Evolutionary conservation across 139 green algal species (phyloP).

Genomic region (Astrephomene gubernaculifera): DNA sequence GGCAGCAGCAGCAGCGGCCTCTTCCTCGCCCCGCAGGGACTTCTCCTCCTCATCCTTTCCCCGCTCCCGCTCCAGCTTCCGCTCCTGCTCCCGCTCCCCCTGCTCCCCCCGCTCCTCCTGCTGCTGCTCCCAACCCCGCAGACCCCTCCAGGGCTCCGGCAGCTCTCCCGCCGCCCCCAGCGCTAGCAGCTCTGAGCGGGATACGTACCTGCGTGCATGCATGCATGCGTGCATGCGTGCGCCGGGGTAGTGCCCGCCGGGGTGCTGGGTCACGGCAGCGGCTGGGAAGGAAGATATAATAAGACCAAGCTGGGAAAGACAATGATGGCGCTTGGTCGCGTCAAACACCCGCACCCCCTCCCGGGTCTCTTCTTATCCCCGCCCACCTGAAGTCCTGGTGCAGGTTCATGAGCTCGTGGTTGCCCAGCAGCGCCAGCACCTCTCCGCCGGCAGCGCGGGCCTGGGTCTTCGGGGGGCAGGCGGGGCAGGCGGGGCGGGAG

Average conservation of each 20-base stretch:
- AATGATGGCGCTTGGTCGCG: too few relatives aligned
- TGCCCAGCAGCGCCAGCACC: slow-evolving; percentile 48
- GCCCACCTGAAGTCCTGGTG: slow-evolving; percentile 47
- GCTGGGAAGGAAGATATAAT: too few relatives aligned
- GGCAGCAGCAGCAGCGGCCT: neutral
- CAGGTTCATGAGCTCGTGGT: slow-evolving; percentile 60
- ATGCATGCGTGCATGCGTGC: too few relatives aligned
- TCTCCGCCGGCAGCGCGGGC: slow-evolving; percentile 33
- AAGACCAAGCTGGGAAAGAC: too few relatives aligned
- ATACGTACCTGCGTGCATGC: slow-evolving; percentile 32
- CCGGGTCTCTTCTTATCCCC: neutral
- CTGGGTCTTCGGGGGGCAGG: slow-evolving; percentile 22
- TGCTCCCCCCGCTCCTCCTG: neutral
- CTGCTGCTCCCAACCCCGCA: neutral
- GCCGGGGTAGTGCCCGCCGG: too few relatives aligned
- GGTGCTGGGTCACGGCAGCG: too few relatives aligned
- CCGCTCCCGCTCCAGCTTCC: neutral
- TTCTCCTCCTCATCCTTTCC: neutral
- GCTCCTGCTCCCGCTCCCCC: neutral
- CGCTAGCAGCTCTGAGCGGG: neutral
- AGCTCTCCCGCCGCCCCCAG: neutral
- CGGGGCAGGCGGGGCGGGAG: neutral
- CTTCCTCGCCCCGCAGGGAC: neutral
- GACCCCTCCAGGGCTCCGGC: neutral
- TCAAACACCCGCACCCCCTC: neutral